phyloP scores from a whole-genome alignment of 2,329 filamentous ascomycete species.

The Aotearoamyces nothofagi region DNA sequence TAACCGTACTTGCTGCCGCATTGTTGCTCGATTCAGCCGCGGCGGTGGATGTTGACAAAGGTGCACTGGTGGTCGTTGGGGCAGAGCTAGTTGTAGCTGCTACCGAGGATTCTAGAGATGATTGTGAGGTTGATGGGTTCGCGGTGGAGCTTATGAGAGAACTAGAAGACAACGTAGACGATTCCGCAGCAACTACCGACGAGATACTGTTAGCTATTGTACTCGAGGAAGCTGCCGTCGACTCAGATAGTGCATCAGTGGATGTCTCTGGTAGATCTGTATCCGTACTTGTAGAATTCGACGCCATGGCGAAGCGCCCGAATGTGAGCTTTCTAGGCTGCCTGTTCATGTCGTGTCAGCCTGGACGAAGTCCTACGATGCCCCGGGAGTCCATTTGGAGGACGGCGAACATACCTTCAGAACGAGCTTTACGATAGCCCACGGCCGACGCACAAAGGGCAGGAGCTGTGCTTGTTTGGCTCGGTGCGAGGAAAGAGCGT shows the following conservation, averaged over 20 bases:
- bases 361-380: conserved; percentile 6
- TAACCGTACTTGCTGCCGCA: conserved; percentile 3
- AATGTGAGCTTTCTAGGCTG: conserved; percentile 9
- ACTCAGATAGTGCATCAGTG: conserved; percentile 1
- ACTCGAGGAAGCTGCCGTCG: conserved; percentile 9
- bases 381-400: too few relatives aligned
- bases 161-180: conserved; percentile 2
- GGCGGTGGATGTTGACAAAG: conserved; percentile 2
- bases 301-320: conserved; percentile 14
- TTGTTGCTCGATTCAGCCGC: neutral
- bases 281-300: conserved; percentile 15
- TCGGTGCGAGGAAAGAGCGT: too few relatives aligned
- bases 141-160: conserved; percentile 2
- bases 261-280: conserved; percentile 6
- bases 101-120: too few relatives aligned
- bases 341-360: conserved; percentile 12
- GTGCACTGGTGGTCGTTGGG: conserved; percentile 5
- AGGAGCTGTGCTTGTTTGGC: too few relatives aligned
- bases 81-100: too few relatives aligned
- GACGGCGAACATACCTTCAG: too few relatives aligned
- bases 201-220: conserved; percentile 15
- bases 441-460: too few relatives aligned
- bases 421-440: too few relatives aligned
- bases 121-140: conserved; percentile 5
- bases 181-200: conserved; percentile 1